Base-by-base conservation (phyloP, 2,329 filamentous ascomycete genomes). In the Penicillium sp. region DNA sequence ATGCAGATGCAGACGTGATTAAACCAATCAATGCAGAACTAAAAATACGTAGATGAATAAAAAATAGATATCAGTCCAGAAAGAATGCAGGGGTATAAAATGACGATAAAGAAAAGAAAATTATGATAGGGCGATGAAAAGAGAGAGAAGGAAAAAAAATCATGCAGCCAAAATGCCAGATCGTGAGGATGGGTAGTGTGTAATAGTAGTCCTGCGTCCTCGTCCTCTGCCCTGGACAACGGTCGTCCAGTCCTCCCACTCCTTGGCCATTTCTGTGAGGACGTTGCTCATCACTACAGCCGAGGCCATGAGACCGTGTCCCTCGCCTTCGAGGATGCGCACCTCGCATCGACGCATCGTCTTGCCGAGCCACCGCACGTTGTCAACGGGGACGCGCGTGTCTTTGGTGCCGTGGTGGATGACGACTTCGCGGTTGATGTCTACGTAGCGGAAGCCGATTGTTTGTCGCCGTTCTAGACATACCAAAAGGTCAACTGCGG, bases 361-460 rank as follows among this genome's bases (percentile, higher is more conserved):
- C 73, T 92, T 92, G 58, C 91, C 92, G 7, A 99, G 81, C 94
- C 94, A 99, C 62, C 88, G 83, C 21, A 97, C 91, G 66, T 99
- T 99, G 57, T 96, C 94, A 14, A 96, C 88, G 0, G 94, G 94
- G 1, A 99, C 94, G 23, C 94, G 84, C 6, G 88, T 91, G 67
- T 99, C 94, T 64, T 89, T 86, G 67, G 85, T 90, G 38, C 94
- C 94, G 70, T 99, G 94, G 67, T 97, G 93, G 62, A 99, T 96
- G 23, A 97, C 88, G 0, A 97, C 89, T 0, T 90, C 84, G 8
- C 91, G 84, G 5, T 89, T 95, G 63, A 99, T 96, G 69, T 99
- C 94, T 18, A 96, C 93, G 68, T 99, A 99, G 50, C 92, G 86
- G 76, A 99, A 99, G 0, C 94, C 94, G 65, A 99, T 96, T 0